phyloP scores from a whole-genome alignment of 1,284 basidiomycete species.

The Ustilago sp. region DNA sequence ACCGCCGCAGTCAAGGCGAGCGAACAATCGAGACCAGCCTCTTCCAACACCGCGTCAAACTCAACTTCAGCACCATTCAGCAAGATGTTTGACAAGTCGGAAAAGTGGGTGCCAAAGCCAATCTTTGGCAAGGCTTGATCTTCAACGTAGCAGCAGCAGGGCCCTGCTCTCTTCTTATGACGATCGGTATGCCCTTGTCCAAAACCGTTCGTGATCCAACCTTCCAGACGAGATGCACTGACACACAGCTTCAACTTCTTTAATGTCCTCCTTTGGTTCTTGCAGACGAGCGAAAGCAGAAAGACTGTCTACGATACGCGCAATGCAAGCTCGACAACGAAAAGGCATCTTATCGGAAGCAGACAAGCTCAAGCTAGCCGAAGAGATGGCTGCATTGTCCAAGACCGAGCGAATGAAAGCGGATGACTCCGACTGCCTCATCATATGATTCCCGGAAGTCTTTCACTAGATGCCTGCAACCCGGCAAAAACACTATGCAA shows the following conservation, averaged over 20 bases:
- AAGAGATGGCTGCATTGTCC: slow-evolving; percentile 55
- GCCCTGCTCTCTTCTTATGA: slow-evolving; percentile 10
- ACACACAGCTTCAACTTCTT: not conserved
- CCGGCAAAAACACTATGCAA: not conserved
- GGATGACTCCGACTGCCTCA: slow-evolving; percentile 44
- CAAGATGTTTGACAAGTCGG: slow-evolving; percentile 55
- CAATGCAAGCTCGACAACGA: slow-evolving; percentile 53
- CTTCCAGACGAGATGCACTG: not conserved
- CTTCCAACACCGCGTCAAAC: slow-evolving; percentile 1
- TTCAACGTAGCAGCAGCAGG: slow-evolving; percentile 7
- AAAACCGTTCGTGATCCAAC: not conserved
- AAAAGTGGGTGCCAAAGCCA: slow-evolving; percentile 63
- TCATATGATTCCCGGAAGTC: slow-evolving; percentile 20
- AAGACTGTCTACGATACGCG: slow-evolving; percentile 52
- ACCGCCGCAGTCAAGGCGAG: not conserved
- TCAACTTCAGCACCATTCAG: slow-evolving; percentile 26
- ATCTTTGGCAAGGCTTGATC: slow-evolving; percentile 57
- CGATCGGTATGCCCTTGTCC: slow-evolving; percentile 39
- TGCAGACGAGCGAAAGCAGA: slow-evolving; percentile 57
- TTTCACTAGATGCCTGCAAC: not conserved
- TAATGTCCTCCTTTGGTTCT: not conserved
- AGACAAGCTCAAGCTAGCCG: slow-evolving; percentile 56
- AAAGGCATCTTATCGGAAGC: slow-evolving; percentile 56
- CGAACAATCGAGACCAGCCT: not conserved
- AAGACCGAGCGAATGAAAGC: slow-evolving; percentile 36